phyloP scores from a whole-genome alignment of 176 grass and related monocot genomes.

The Coix lacrymajobi region DNA sequence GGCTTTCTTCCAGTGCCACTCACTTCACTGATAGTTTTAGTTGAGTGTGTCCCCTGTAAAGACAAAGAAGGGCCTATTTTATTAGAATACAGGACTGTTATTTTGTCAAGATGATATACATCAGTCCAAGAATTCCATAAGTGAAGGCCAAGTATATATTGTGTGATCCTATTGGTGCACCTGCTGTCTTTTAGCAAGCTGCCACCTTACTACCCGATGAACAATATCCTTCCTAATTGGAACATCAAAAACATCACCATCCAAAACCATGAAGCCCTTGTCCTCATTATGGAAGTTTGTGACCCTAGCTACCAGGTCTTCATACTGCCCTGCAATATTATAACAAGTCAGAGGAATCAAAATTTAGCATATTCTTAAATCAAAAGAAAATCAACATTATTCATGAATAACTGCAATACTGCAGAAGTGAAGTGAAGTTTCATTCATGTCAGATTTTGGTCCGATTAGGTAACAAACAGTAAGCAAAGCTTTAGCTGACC shows the following conservation, averaged over 20 bases:
- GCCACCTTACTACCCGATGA: slow-evolving; percentile 89
- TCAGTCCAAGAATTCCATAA: not conserved
- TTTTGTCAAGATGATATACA: not conserved
- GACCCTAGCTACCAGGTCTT: slow-evolving; percentile 72
- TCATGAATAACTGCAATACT: not conserved
- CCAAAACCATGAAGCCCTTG: slow-evolving; percentile 88
- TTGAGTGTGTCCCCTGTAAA: slow-evolving; percentile 86
- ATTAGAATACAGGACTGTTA: not conserved
- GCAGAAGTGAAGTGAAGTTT: slow-evolving; percentile 7
- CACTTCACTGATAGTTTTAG: slow-evolving; percentile 91
- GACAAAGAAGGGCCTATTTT: not conserved
- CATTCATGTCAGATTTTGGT: not conserved
- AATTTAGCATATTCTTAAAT: not conserved
- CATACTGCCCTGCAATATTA: slow-evolving; percentile 64
- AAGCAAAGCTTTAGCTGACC: not conserved
- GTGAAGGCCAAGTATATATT: not conserved
- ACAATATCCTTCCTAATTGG: slow-evolving; percentile 93
- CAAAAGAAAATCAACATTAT: not conserved
- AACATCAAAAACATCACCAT: slow-evolving; percentile 93
- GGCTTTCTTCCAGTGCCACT: slow-evolving; percentile 90
- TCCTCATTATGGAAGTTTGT: slow-evolving; percentile 88
- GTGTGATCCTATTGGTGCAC: slow-evolving; percentile 28
- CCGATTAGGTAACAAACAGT: not conserved
- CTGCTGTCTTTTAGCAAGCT: slow-evolving; percentile 95
- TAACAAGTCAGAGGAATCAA: not conserved